A percentile compares a stretch with the other conserved stretches of the same genome.
These are phyloP conservation scores for Eucalyptus polybractea DNA, from an alignment of 345 rosid species.

Conservation along the genomic window DNA sequence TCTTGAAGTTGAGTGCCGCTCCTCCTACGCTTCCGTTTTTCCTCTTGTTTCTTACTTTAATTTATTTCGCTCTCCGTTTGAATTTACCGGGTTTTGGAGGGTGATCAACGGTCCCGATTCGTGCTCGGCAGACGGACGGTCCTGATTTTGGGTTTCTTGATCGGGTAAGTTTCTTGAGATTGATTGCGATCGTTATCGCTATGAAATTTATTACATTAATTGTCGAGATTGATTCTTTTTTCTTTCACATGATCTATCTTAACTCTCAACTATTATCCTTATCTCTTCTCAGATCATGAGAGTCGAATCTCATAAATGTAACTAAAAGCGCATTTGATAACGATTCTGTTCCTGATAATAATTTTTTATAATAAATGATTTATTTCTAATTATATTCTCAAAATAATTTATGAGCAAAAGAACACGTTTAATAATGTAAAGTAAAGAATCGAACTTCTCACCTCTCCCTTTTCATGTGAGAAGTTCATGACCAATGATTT, in stretches of 20 bases:
- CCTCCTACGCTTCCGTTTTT: too few relatives aligned
- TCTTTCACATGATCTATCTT: too few relatives aligned
- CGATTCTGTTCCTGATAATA: fast-evolving
- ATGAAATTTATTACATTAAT: neutral
- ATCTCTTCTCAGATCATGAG: fast-evolving
- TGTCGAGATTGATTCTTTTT: neutral
- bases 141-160: neutral
- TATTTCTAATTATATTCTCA: fast-evolving
- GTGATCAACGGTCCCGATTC: neutral
- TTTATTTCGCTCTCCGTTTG: neutral
- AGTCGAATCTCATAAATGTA: too few relatives aligned
- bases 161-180: neutral
- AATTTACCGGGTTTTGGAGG: neutral
- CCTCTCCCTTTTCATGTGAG: too few relatives aligned
- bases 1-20: neutral
- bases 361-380: fast-evolving
- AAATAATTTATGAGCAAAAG: fast-evolving
- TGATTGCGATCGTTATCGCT: neutral
- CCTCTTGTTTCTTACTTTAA: neutral
- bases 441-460: too few relatives aligned
- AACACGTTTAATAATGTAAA: fast-evolving
- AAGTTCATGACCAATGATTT: too few relatives aligned
- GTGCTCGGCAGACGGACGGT: neutral
- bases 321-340: fast-evolving
- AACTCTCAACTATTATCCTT: too few relatives aligned